These are phyloP conservation scores for Pelargonium myrrhifolium DNA, from an alignment of 441 rosid species.

Conservation along the genomic window DNA sequence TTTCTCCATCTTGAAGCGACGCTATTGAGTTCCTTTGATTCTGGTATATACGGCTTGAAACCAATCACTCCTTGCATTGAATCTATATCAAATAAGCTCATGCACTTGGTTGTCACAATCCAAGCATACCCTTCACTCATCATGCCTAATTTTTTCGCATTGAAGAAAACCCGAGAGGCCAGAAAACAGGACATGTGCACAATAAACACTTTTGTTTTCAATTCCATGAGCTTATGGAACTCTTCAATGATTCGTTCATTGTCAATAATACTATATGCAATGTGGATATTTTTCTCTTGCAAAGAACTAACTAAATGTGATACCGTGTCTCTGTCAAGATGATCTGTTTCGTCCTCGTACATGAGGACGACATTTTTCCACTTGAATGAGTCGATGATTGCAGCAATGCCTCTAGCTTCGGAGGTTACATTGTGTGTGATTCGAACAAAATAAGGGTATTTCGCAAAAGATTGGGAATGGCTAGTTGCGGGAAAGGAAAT, in stretches of 20 bases:
- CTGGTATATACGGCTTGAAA: slow-evolving; percentile 28
- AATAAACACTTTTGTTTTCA: slow-evolving; percentile 51
- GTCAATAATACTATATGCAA: slow-evolving; percentile 36
- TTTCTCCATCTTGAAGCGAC: slow-evolving; percentile 34
- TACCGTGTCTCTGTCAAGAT: slow-evolving; percentile 35
- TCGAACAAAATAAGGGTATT: slow-evolving; percentile 42
- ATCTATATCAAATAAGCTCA: slow-evolving; percentile 18
- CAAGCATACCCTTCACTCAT: slow-evolving; percentile 46
- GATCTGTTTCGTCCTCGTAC: slow-evolving; percentile 32
- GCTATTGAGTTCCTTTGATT: slow-evolving; percentile 15
- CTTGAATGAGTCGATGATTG: slow-evolving; percentile 37
- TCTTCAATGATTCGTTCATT: slow-evolving; percentile 34
- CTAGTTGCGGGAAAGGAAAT: slow-evolving; percentile 57
- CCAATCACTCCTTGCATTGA: slow-evolving; percentile 51
- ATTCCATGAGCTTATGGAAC: slow-evolving; percentile 41
- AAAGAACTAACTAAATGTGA: slow-evolving; percentile 40
- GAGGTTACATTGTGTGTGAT: slow-evolving; percentile 31
- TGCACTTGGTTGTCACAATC: slow-evolving; percentile 45
- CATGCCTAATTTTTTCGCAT: slow-evolving; percentile 47
- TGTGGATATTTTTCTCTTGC: slow-evolving; percentile 27
- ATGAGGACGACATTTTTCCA: slow-evolving; percentile 55
- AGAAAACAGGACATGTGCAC: slow-evolving; percentile 40
- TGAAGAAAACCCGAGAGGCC: slow-evolving; percentile 35
- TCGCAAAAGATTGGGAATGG: slow-evolving; percentile 31
- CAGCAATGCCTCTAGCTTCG: slow-evolving; percentile 38